These are phyloP conservation scores for Phytophthora europaea DNA, from an alignment of 352 stramenopile species.

Conservation along the genomic window DNA sequence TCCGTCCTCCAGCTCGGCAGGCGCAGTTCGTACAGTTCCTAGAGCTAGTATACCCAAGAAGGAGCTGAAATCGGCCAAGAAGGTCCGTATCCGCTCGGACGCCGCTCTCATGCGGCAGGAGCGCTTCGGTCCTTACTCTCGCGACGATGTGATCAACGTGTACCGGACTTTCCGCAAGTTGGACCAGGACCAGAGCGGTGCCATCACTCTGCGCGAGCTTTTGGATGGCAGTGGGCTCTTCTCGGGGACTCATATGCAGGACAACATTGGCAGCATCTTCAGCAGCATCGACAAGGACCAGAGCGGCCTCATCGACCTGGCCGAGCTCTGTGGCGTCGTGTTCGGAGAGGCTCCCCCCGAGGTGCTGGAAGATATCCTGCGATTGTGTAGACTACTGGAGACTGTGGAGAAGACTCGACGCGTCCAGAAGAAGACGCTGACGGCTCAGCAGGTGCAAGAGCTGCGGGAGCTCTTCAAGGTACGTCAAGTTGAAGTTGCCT, in stretches of 20 bases:
- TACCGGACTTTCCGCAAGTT: slow-evolving; percentile 81
- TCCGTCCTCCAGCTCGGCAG: slow-evolving; percentile 33
- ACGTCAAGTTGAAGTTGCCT: slow-evolving; percentile 37
- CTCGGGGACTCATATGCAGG: slow-evolving; percentile 66
- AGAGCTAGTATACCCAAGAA: slow-evolving; percentile 19
- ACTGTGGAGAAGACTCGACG: slow-evolving; percentile 63
- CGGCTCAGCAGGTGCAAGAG: slow-evolving; percentile 65
- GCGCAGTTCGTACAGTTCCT: slow-evolving; percentile 12
- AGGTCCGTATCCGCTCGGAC: slow-evolving; percentile 71
- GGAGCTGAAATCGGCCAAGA: slow-evolving; percentile 56
- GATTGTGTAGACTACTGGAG: slow-evolving; percentile 64
- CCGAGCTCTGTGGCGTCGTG: slow-evolving; percentile 66
- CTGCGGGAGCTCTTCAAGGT: slow-evolving; percentile 72
- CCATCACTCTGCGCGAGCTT: slow-evolving; percentile 72
- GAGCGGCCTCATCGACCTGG: slow-evolving; percentile 80
- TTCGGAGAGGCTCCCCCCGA: slow-evolving; percentile 58
- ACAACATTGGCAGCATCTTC: slow-evolving; percentile 83
- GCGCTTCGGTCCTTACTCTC: slow-evolving; percentile 70
- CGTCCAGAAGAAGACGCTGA: slow-evolving; percentile 63
- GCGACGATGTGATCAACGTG: slow-evolving; percentile 77
- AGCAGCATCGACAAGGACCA: slow-evolving; percentile 80
- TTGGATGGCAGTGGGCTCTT: slow-evolving; percentile 70
- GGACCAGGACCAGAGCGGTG: slow-evolving; percentile 76
- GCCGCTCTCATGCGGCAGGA: slow-evolving; percentile 69
- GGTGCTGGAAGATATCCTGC: slow-evolving; percentile 64